Percentiles rank a stretch among this genome's conserved stretches.
These are phyloP conservation scores for Tephrocybe rancida DNA, from an alignment of 768 basidiomycete species.

Conservation along the genomic window DNA sequence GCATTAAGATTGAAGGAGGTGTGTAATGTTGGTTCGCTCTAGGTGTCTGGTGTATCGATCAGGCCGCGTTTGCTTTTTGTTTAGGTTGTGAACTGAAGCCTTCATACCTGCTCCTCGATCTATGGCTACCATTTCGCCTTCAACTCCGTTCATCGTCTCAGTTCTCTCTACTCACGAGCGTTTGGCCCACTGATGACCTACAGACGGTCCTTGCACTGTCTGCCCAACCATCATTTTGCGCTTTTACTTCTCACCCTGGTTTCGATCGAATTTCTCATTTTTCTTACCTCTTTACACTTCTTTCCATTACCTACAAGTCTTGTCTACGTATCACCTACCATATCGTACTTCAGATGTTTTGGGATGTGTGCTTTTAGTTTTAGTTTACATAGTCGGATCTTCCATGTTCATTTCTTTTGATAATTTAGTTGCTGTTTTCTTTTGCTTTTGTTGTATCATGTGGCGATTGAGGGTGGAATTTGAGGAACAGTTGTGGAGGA, in stretches of 20 bases:
- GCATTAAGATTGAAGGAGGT: conserved; percentile 12
- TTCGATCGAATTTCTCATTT: conserved; percentile 5
- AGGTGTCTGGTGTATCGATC: too few relatives aligned
- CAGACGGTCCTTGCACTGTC: not conserved
- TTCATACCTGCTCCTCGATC: too few relatives aligned
- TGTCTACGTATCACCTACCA: too few relatives aligned
- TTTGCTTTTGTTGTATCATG: not conserved
- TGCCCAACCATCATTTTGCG: too few relatives aligned
- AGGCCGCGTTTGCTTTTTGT: not conserved
- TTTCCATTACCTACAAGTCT: not conserved
- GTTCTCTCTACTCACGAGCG: not conserved
- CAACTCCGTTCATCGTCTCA: too few relatives aligned
- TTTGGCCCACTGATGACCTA: too few relatives aligned
- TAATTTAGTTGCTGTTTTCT: not conserved
- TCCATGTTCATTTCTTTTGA: not conserved
- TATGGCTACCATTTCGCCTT: too few relatives aligned
- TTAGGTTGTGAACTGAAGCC: not conserved
- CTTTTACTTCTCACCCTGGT: not conserved
- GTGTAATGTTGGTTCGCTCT: not conserved
- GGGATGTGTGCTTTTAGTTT: not conserved
- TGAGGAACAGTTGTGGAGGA: too few relatives aligned
- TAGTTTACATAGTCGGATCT: not conserved
- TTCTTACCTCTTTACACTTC: not conserved
- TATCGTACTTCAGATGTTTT: too few relatives aligned
- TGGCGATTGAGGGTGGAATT: too few relatives aligned